These are phyloP conservation scores for Rachicladosporium sp. DNA, from an alignment of 2,329 filamentous ascomycete genomes.

Conservation along the genomic window DNA sequence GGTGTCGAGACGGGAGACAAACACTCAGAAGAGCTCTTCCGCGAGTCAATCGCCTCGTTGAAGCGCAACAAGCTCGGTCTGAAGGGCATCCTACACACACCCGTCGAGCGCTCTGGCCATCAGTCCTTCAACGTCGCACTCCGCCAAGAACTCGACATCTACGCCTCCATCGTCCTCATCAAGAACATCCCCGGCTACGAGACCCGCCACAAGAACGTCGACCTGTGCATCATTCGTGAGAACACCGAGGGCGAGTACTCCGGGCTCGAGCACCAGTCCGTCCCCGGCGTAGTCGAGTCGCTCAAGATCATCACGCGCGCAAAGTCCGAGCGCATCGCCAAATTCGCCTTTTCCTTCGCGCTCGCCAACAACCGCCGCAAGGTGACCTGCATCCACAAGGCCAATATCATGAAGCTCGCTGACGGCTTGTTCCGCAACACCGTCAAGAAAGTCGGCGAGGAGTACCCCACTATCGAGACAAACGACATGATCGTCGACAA, in stretches of 20 bases:
- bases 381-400: slow-evolving; percentile 99
- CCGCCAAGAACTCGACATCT: slow-evolving; percentile 98
- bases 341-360: slow-evolving; percentile 96
- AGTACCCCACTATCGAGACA: slow-evolving; percentile 88
- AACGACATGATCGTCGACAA: slow-evolving; percentile 99
- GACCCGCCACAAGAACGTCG: slow-evolving; percentile 93
- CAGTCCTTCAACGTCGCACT: slow-evolving; percentile 99
- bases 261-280: slow-evolving; percentile 95
- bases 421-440: slow-evolving; percentile 98
- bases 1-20: slow-evolving; percentile 76
- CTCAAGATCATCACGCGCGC: slow-evolving; percentile 99
- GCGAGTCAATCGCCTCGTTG: slow-evolving; percentile 86
- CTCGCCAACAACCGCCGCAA: slow-evolving; percentile 98
- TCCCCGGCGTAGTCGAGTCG: slow-evolving; percentile 91
- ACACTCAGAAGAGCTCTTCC: slow-evolving; percentile 88
- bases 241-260: slow-evolving; percentile 99
- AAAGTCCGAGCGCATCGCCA: slow-evolving; percentile 98
- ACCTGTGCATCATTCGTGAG: slow-evolving; percentile 98
- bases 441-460: slow-evolving; percentile 83
- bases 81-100: slow-evolving; percentile 97
- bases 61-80: slow-evolving; percentile 97
- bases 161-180: slow-evolving; percentile 92
- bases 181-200: slow-evolving; percentile 99
- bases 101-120: slow-evolving; percentile 91
- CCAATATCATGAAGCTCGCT: slow-evolving; percentile 99